Evolutionary conservation across 805 yeast genomes (phyloP), one percentile per base, ranked within the genome.

Genomic region (Wickerhamiella occidentalis): DNA sequence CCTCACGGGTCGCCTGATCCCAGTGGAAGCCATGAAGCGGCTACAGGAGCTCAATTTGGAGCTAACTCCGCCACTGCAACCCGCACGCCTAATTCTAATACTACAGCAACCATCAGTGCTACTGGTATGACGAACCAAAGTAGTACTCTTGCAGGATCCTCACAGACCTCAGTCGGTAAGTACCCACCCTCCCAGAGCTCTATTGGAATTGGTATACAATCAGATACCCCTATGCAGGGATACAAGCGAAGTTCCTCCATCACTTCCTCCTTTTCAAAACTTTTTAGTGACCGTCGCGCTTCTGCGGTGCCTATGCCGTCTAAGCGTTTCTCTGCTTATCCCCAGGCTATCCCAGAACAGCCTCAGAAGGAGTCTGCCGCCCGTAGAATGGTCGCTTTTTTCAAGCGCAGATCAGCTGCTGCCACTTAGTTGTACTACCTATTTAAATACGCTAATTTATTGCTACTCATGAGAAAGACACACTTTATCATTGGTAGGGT

Each of bases 341-440:
- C 47, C 3, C 47, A 40, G 25, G 47, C 52, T 11, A 42, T 48
- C 22, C 55, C 53, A 9, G 52, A 50, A 49, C 42, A 49, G 18
- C 40, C 45, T 26, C 25, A 47, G 35, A 55, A 59, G 48, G 57
- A 57, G 22, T 52, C 60, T 9, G 58, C 65, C 9, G 61, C 65
- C n/a, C 54, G 63, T 17, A 58, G 56, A 55, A 65, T 66, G 13
- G 61, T 65, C 33, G 67, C 64, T 42, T 64, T 63, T 51, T 61
- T 65, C 60, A 63, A 63, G 54, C 57, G 69, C 23, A 57, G 68
- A n/a, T 63, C 67, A 7, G 53, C 65, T 45, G 55, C 63, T 8
- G 61, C 58, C 29, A 28, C 47, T 26, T 47, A 50, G 23, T 22
- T 35, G 36, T 21, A 45, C 42, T 33, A 33, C 42, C 25, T 40